Conservation (phyloP, 2,329 filamentous ascomycete species). For the Neofusicoccum kwambonambiense region DNA sequence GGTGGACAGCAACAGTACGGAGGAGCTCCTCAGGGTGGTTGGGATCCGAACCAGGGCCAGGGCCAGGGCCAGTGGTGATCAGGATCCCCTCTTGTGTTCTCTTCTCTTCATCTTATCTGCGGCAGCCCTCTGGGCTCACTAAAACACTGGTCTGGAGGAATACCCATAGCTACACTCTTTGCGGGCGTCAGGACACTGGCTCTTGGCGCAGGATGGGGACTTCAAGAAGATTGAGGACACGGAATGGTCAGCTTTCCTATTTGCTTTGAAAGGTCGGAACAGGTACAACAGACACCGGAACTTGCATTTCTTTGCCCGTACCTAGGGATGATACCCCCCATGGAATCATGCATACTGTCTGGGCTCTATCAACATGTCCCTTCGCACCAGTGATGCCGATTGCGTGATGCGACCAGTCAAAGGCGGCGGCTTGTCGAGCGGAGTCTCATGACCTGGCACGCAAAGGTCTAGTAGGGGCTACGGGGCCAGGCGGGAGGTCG, state of each 20-base stretch:
- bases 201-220: conserved; percentile 13
- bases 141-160: conserved; percentile 13
- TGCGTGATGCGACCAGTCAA: neutral
- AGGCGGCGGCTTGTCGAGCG: neutral
- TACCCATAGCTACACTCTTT: conserved; percentile 18
- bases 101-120: conserved; percentile 8
- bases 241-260: conserved; percentile 14
- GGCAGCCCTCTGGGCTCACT: conserved; percentile 2
- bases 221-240: conserved; percentile 14
- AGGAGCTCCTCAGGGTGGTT: conserved; percentile 26
- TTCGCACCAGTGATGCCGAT: neutral
- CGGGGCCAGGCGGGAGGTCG: conserved; percentile 10
- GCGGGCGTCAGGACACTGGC: conserved; percentile 11
- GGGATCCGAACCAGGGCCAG: conserved; percentile 26
- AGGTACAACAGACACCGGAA: conserved; percentile 15
- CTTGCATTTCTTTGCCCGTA: conserved; percentile 16
- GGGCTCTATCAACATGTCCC: conserved; percentile 2
- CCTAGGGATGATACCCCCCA: conserved; percentile 18
- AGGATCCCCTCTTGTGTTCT: neutral
- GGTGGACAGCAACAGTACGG: conserved; percentile 30
- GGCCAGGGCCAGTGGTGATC: conserved; percentile 22
- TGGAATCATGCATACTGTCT: conserved; percentile 14
- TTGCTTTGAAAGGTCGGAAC: conserved; percentile 8
- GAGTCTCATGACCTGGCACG: conserved; percentile 13
- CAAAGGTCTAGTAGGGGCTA: conserved; percentile 10